These are phyloP conservation scores for Fraxinus paxiana DNA, from an alignment of 305 asterid species.

Conservation along the genomic window DNA sequence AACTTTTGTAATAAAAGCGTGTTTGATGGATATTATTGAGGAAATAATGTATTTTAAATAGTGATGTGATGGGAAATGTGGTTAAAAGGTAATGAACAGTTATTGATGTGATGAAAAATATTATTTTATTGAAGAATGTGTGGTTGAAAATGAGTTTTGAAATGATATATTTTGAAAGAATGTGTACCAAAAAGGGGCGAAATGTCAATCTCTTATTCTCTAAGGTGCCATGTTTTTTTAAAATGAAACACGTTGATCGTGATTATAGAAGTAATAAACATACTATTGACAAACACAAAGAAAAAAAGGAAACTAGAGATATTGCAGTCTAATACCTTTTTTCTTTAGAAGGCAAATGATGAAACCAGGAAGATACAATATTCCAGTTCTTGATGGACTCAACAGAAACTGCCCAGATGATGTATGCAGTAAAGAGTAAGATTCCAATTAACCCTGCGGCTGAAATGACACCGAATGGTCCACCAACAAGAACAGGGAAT, in stretches of 20 bases:
- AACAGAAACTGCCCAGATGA: conserved; percentile 55
- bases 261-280: neutral
- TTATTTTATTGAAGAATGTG: no score
- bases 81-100: no score
- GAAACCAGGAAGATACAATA: conserved; percentile 20
- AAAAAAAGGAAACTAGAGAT: neutral
- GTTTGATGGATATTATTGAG: no score
- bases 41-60: no score
- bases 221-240: neutral
- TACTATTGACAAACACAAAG: neutral
- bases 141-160: no score
- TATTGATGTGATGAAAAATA: no score
- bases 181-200: neutral
- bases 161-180: no score
- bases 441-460: conserved; percentile 79
- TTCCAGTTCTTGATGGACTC: conserved; percentile 33
- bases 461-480: conserved; percentile 84
- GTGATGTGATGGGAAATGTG: no score
- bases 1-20: neutral
- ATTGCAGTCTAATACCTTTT: conserved; percentile 36
- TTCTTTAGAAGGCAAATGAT: conserved; percentile 28
- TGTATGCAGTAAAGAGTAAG: conserved; percentile 36
- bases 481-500: conserved; percentile 73
- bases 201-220: neutral
- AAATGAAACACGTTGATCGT: neutral